Base-by-base conservation (phyloP, 805 yeast species). In the Starmerella riodocensis region DNA sequence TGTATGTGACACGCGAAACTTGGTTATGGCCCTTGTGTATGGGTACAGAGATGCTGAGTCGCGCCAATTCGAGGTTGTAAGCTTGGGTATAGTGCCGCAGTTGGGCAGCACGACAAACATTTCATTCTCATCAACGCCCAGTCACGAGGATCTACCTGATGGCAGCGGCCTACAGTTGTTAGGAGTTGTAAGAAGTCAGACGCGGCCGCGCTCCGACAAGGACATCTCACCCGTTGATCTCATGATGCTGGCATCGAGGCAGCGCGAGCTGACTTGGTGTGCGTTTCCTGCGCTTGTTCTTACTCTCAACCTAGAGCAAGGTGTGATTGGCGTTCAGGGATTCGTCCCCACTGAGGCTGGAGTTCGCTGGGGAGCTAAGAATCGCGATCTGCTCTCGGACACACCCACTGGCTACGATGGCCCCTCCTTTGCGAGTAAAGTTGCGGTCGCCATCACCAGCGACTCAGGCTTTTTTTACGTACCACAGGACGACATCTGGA, bases 131-230 rank as follows among this genome's bases (percentile, higher is more conserved):
- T 74, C 78, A 1, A 53, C 55, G 0, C 50, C 53, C 4, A 51
- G 48, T 13, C 58, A 60, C 4, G 37, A 20, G 11, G 45, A 38
- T 13, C 51, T 61, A 7, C 60, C 62, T 17, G 62, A 61, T 33
- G 50, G 70, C 9, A 64, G 66, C n/a, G 79, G 72, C 1, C 57
- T 83, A 26, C 86, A 84, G 52, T 71, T 91, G 4, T 58, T 91
- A 14, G 98, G 98, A 1, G 82, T 95, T 94, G 70, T 91, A n/a
- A 96, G 88, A 55, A 82, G 96, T 0, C 84, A 78, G 56, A 67
- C 78, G 1, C 72, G 71, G 16, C 94, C 81, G 28, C 48, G 68
- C 5, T 70, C 71, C 35, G 64, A 67, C 22, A 18, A 24, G 11
- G 33, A 29, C 37, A 69, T 86, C 63, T 64, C 79, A 5, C 75